phyloP scores from a whole-genome alignment of 1,139 yeast species.

The Pichia inconspicua region DNA sequence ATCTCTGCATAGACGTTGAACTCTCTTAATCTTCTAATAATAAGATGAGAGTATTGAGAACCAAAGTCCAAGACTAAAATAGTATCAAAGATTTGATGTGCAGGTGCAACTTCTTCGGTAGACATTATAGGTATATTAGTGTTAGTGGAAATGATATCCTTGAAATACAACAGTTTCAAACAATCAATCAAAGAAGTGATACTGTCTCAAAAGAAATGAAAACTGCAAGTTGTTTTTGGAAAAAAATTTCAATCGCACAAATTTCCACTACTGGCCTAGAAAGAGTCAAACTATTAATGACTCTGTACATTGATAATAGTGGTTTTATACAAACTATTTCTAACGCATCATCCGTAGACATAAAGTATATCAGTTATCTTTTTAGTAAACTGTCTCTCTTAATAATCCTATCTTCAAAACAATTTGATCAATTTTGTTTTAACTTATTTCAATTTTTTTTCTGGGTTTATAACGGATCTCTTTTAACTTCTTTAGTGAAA shows the following conservation, averaged over 20 bases:
- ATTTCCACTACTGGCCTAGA: not conserved
- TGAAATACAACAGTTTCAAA: not conserved
- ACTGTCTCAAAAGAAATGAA: not conserved
- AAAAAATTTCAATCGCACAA: not conserved
- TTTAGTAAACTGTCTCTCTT: no score
- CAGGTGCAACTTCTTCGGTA: conserved; percentile 46
- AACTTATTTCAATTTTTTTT: no score
- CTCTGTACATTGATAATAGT: no score
- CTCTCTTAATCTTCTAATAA: conserved; percentile 96
- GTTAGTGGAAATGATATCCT: not conserved
- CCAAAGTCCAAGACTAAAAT: conserved; percentile 96
- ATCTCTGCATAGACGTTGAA: conserved; percentile 97
- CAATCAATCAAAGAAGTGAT: not conserved
- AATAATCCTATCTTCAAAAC: no score
- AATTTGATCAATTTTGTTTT: no score
- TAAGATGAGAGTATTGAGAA: conserved; percentile 94
- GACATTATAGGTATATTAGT: conserved; percentile 10
- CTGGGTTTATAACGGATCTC: no score
- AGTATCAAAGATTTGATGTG: conserved; percentile 74
- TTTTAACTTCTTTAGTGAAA: no score
- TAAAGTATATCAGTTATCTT: no score
- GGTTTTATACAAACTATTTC: no score
- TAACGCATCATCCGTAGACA: no score
- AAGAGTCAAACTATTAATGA: not conserved
- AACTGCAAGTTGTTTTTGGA: no score